These are phyloP conservation scores for Suaeda aralocaspica DNA, from an alignment of 148 eudicot species.

Conservation along the genomic window DNA sequence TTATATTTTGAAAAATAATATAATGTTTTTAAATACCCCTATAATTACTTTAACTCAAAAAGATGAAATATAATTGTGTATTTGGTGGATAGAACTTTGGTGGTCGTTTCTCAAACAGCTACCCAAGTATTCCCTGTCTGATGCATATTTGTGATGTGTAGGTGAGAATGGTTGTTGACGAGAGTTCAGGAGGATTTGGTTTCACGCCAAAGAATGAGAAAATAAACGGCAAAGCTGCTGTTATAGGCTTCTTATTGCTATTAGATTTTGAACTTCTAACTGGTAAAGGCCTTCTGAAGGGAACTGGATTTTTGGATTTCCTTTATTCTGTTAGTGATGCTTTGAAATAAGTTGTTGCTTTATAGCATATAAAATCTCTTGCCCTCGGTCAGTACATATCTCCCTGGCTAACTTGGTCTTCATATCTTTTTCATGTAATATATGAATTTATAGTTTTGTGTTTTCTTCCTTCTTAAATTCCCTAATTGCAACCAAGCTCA, in stretches of 20 bases:
- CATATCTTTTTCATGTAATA: too few species aligned
- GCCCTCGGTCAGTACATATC: neutral
- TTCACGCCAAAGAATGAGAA: constrained; percentile 68
- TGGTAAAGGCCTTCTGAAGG: constrained; percentile 91
- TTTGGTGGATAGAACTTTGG: too few species aligned
- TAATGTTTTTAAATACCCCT: too few species aligned
- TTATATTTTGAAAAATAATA: too few species aligned
- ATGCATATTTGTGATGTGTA: constrained; percentile 23
- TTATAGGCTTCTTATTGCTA: constrained; percentile 78
- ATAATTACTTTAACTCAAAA: too few species aligned
- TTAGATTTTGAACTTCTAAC: constrained; percentile 92
- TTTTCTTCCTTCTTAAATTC: too few species aligned
- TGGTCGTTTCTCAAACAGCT: neutral
- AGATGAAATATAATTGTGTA: too few species aligned
- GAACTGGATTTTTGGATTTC: constrained; percentile 97
- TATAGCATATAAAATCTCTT: neutral
- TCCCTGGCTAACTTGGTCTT: constrained; percentile 11
- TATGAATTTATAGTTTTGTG: too few species aligned
- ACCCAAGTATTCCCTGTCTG: neutral
- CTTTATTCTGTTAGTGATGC: constrained; percentile 64
- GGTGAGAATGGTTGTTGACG: constrained; percentile 94
- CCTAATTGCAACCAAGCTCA: too few species aligned
- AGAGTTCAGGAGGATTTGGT: constrained; percentile 68
- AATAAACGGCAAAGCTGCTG: constrained; percentile 95
- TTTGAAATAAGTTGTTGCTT: constrained; percentile 37